Conservation (phyloP, 176 grass and related monocot genomes). For the Oryza meyeriana region DNA sequence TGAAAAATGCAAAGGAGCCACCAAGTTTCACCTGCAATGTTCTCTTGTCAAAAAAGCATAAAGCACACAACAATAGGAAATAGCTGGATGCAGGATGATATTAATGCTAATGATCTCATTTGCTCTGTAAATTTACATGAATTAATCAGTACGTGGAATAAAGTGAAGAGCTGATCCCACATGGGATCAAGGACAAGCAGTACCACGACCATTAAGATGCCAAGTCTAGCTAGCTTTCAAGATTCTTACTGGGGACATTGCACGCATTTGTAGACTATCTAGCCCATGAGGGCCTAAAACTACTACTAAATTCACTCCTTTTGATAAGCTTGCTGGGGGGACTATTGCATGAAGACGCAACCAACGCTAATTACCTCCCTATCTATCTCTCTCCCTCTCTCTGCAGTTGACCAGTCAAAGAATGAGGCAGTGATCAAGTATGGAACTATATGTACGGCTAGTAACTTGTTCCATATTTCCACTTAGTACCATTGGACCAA, state of each 20-base stretch:
- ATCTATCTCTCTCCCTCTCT: constrained; percentile 27
- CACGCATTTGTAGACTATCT: constrained; percentile 54
- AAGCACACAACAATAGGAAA: not conserved
- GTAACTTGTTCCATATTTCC: constrained; percentile 29
- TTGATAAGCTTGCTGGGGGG: constrained; percentile 57
- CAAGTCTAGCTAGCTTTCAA: constrained; percentile 34
- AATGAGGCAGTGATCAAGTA: constrained; percentile 34
- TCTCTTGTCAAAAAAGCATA: not conserved
- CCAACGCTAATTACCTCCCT: constrained; percentile 23
- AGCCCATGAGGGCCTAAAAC: constrained; percentile 46
- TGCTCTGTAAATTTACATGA: constrained; percentile 27
- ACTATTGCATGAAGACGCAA: constrained; percentile 29
- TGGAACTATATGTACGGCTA: constrained; percentile 31
- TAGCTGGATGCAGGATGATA: not conserved
- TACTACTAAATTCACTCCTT: constrained; percentile 53
- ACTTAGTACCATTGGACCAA: constrained; percentile 37
- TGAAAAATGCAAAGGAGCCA: constrained; percentile 15
- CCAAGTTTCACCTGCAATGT: constrained; percentile 24
- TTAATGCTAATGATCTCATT: constrained; percentile 1
- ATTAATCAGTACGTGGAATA: constrained; percentile 45
- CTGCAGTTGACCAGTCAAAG: constrained; percentile 56
- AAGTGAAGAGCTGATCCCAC: constrained; percentile 42
- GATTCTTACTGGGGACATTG: constrained; percentile 51
- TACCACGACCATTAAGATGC: constrained; percentile 21
- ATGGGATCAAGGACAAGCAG: constrained; percentile 62